Percentiles rank a stretch among this genome's conserved stretches.
Evolutionary conservation across 2,329 filamentous ascomycete species (phyloP).

Genomic region (Nigrospora oryzae): DNA sequence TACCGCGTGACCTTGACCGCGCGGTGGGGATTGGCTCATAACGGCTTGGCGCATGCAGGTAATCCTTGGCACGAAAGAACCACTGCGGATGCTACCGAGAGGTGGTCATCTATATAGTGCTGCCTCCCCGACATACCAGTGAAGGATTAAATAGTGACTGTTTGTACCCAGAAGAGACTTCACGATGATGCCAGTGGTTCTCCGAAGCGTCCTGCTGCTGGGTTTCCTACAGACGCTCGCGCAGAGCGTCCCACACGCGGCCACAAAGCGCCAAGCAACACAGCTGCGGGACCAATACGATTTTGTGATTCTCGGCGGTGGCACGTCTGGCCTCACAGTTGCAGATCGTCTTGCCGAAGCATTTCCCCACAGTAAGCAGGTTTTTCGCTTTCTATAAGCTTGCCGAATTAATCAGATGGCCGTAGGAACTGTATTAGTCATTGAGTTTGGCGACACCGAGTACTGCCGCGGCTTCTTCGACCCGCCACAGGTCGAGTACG

Average conservation of each 20-base stretch:
- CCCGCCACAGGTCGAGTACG: constrained; percentile 1
- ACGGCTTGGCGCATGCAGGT: background rate
- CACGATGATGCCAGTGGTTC: background rate
- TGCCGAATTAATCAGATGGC: background rate
- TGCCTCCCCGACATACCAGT: background rate
- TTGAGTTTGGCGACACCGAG: constrained; percentile 6
- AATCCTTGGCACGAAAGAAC: background rate
- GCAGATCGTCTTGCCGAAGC: constrained; percentile 22
- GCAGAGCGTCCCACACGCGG: background rate
- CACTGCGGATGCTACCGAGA: background rate
- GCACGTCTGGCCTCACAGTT: constrained; percentile 23
- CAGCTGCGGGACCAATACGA: constrained; percentile 18
- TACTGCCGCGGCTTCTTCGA: constrained; percentile 2
- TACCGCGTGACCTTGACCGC: background rate
- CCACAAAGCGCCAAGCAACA: constrained; percentile 13
- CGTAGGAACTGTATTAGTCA: constrained; percentile 9
- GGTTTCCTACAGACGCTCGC: background rate
- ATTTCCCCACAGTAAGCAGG: constrained; percentile 16
- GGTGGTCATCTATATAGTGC: background rate
- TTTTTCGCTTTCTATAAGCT: no score
- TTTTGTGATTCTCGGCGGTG: constrained; percentile 22
- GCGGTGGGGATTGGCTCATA: background rate
- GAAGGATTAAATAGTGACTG: background rate
- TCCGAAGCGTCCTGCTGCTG: background rate
- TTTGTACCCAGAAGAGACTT: background rate